These are phyloP conservation scores for Solanum hybrid DNA, from an alignment of 305 asterid genomes.

Conservation along the genomic window DNA sequence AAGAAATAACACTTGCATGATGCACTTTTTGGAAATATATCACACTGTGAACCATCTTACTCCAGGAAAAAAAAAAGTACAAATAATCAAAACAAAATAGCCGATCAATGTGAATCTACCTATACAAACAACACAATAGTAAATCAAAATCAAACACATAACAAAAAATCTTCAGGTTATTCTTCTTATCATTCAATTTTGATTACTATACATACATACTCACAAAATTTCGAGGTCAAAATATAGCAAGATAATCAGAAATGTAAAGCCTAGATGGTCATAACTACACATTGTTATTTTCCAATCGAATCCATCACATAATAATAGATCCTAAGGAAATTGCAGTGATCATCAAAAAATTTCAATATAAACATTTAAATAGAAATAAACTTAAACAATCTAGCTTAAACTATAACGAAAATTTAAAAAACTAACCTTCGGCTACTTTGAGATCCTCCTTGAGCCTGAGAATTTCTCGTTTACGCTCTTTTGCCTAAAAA, in stretches of 20 bases:
- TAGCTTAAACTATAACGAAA: background rate
- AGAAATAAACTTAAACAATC: background rate
- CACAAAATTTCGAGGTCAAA: background rate
- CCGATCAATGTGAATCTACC: background rate
- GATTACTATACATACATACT: background rate
- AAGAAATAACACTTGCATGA: conserved; percentile 93
- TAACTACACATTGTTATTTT: background rate
- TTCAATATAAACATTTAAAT: background rate
- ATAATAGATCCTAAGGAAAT: background rate
- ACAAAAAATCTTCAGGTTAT: background rate
- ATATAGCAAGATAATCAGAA: background rate
- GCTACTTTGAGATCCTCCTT: conserved; percentile 70
- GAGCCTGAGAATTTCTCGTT: conserved; percentile 65
- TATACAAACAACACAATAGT: background rate
- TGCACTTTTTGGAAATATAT: conserved; percentile 56
- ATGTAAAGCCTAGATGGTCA: background rate
- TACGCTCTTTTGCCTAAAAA: conserved; percentile 69
- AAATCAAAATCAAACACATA: background rate
- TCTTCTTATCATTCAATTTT: background rate
- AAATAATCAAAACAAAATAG: conserved; percentile 3
- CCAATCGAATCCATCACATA: background rate
- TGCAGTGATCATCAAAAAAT: background rate
- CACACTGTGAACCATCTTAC: conserved; percentile 64
- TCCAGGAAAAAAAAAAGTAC: background rate
- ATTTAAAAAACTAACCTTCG: conserved; percentile 43